Evolutionary conservation across 2,329 filamentous ascomycete species (phyloP).

Genomic region (Aspergillus versicolor): DNA sequence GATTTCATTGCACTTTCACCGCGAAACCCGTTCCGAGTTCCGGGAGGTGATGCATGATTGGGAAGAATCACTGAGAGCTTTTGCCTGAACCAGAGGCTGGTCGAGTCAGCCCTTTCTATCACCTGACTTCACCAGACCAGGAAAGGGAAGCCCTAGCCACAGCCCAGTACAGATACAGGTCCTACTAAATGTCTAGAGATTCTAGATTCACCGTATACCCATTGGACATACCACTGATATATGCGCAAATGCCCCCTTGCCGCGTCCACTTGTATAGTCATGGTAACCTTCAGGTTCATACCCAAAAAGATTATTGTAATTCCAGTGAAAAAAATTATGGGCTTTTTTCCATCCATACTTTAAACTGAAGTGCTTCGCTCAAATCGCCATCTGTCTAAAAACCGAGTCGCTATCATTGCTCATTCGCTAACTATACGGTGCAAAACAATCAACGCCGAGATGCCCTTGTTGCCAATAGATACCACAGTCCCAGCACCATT

Average conservation of each 20-base stretch:
- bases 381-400: not conserved
- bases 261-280: not conserved
- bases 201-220: not conserved
- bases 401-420: not conserved
- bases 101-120: not conserved
- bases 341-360: not conserved
- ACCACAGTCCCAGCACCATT: slow-evolving; percentile 23
- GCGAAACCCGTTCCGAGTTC: not conserved
- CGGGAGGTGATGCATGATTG: not conserved
- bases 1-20: not conserved
- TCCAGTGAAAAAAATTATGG: not conserved
- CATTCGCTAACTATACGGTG: not conserved
- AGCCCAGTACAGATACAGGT: not conserved
- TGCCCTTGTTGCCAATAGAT: slow-evolving; percentile 14
- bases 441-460: slow-evolving; percentile 12
- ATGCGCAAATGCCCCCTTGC: too few relatives aligned
- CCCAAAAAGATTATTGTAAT: not conserved
- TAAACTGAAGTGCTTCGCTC: not conserved
- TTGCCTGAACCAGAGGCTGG: not conserved
- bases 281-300: not conserved
- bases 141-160: not conserved
- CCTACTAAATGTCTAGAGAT: not conserved
- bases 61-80: not conserved
- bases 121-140: not conserved
- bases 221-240: not conserved